These are phyloP conservation scores for Phialophora macrospora DNA, from an alignment of 2,329 filamentous ascomycete species.

Conservation along the genomic window DNA sequence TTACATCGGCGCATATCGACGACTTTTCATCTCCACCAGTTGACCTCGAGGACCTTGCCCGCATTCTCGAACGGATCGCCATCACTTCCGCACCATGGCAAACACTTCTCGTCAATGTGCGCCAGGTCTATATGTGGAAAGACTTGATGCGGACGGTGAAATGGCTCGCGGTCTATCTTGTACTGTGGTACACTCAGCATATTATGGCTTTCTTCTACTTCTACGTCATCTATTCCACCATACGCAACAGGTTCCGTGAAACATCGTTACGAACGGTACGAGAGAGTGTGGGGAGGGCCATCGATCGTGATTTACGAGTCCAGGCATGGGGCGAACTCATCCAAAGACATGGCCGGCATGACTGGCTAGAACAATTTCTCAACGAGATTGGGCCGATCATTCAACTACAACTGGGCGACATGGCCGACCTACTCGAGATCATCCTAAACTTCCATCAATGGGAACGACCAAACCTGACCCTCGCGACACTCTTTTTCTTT, in stretches of 20 bases:
- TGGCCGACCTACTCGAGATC: slow-evolving; percentile 47
- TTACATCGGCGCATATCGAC: slow-evolving; percentile 45
- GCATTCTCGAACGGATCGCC: slow-evolving; percentile 47
- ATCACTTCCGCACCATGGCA: slow-evolving; percentile 51
- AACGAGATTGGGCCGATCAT: slow-evolving; percentile 46
- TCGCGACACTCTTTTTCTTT: slow-evolving; percentile 45
- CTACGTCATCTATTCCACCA: slow-evolving; percentile 45
- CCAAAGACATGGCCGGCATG: slow-evolving; percentile 44
- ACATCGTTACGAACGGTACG: slow-evolving; percentile 43
- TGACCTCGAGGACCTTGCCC: slow-evolving; percentile 45
- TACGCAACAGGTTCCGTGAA: slow-evolving; percentile 42
- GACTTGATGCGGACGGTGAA: slow-evolving; percentile 43
- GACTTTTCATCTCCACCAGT: slow-evolving; percentile 45
- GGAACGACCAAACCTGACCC: slow-evolving; percentile 44
- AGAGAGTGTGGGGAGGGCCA: slow-evolving; percentile 43
- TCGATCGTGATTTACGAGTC: slow-evolving; percentile 42
- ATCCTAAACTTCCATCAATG: slow-evolving; percentile 47
- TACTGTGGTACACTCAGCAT: slow-evolving; percentile 48
- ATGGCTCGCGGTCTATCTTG: slow-evolving; percentile 46
- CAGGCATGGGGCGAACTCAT: slow-evolving; percentile 47
- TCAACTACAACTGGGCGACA: slow-evolving; percentile 47
- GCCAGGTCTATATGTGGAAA: slow-evolving; percentile 49
- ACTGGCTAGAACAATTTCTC: slow-evolving; percentile 48
- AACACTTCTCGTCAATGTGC: slow-evolving; percentile 45
- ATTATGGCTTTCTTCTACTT: slow-evolving; percentile 45